A percentile compares a stretch with the other conserved stretches of the same genome.
Evolutionary conservation across 305 asterid genomes (phyloP).

Genomic region (Rubia occidens): DNA sequence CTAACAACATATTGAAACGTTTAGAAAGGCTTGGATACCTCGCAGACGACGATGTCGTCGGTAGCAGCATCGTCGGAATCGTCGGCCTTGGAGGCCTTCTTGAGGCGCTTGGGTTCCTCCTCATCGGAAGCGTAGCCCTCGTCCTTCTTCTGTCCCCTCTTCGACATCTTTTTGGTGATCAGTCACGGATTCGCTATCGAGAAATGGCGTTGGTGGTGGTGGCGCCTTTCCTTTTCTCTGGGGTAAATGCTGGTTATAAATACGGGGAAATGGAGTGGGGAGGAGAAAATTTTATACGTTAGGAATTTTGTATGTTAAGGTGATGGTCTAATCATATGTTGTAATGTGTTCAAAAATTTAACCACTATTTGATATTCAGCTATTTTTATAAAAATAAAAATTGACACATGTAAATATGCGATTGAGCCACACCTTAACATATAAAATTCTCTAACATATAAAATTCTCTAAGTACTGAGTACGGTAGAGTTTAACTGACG

Average conservation of each 20-base stretch:
- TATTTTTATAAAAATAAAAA: too few species aligned
- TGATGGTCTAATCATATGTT: too few species aligned
- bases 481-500: too few species aligned
- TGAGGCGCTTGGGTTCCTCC: conserved; percentile 41
- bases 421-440: too few species aligned
- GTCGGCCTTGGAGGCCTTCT: conserved; percentile 32
- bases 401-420: too few species aligned
- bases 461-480: background rate
- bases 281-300: too few species aligned
- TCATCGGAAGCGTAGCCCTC: conserved; percentile 45
- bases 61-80: conserved; percentile 33
- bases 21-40: conserved; percentile 27
- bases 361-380: too few species aligned
- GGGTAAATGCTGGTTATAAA: background rate
- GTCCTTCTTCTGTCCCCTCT: conserved; percentile 53
- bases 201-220: background rate
- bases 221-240: background rate
- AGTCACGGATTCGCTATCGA: background rate
- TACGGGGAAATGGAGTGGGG: too few species aligned
- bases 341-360: too few species aligned
- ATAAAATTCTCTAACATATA: too few species aligned
- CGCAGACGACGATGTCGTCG: conserved; percentile 56
- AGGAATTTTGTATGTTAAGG: too few species aligned
- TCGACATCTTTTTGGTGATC: conserved; percentile 41
- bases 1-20: too few species aligned